Base-by-base conservation (phyloP, 2,329 filamentous ascomycete genomes). In the Didymella exigua region DNA sequence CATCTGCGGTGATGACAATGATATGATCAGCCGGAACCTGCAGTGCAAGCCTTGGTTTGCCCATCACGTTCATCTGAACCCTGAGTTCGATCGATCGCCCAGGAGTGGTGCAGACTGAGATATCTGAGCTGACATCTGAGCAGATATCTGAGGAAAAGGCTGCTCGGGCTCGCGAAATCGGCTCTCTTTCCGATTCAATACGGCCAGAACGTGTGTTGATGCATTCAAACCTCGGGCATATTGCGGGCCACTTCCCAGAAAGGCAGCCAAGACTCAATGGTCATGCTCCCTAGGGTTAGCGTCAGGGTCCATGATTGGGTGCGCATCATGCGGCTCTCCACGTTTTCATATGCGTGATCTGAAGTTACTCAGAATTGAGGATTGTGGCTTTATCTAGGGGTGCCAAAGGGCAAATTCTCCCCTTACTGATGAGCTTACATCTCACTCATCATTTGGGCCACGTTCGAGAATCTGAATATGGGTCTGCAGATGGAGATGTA, bases 191-290 rank as follows among this genome's bases (percentile, higher is more conserved):
- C 23, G 19, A 31, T 7, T 37, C 46, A 11, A 47, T 9, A 26
- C 42, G 36, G 41, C 46, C 42, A 50, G 41, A 52, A 45, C 49
- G 26, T 40, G 27, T 24, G 26, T 36, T 21, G 41, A 45, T 52
- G 41, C 33, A 33, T 42, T 21, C 9, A 19, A 18, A 16, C 14
- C 13, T 24, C 30, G 11, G 11, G 33, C 18, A 34, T 36, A 40
- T 38, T 38, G 36, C 34, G 44, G 41, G 23, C 29, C n/a, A 19
- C 27, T 7, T 38, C 33, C 26, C 2, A 55, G 45, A 46, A 24
- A 5, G 52, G 52, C 23, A 55, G 52, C 46, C 46, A 50, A 55
- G 52, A 50, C 41, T 55, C 52, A 55, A 3, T n/a, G 34, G 14
- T 18, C 10, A 33, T 47, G 31, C 23, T 36, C 10, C 24, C 16